Evolutionary conservation across 495 filamentous ascomycete species (phyloP).

Genomic region (Penicillium cataractarum): DNA sequence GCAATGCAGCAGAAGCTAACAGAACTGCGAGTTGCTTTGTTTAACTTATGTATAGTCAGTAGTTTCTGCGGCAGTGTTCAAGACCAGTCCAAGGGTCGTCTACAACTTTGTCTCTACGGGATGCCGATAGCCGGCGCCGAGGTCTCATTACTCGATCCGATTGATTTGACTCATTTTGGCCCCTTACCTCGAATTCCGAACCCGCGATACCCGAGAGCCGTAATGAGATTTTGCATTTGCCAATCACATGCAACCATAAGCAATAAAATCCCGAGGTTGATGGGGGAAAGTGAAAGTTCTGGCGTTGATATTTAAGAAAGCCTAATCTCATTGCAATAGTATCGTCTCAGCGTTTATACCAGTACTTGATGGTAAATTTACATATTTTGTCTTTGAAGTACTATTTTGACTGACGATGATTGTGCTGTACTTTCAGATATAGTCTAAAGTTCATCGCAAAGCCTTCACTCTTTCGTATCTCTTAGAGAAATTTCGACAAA

Average conservation of each 20-base stretch:
- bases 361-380: neutral
- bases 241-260: constrained; percentile 16
- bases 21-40: too few species aligned
- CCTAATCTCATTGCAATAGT: constrained; percentile 5
- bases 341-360: neutral
- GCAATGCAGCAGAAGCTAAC: too few species aligned
- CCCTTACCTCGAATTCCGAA: too few species aligned
- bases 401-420: constrained; percentile 3
- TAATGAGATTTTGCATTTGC: neutral
- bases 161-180: too few species aligned
- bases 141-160: too few species aligned
- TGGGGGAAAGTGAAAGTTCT: neutral
- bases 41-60: too few species aligned
- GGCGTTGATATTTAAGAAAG: constrained; percentile 4
- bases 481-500: constrained; percentile 6
- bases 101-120: too few species aligned
- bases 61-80: too few species aligned
- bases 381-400: too few species aligned
- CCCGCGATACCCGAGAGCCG: constrained; percentile 2
- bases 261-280: constrained; percentile 15
- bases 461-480: neutral
- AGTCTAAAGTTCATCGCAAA: constrained; percentile 1
- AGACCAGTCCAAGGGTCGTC: too few species aligned
- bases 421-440: constrained; percentile 2
- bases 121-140: too few species aligned